Evolutionary conservation across 2,329 filamentous ascomycete genomes (phyloP).

Genomic region (Teratosphaeria viscida): DNA sequence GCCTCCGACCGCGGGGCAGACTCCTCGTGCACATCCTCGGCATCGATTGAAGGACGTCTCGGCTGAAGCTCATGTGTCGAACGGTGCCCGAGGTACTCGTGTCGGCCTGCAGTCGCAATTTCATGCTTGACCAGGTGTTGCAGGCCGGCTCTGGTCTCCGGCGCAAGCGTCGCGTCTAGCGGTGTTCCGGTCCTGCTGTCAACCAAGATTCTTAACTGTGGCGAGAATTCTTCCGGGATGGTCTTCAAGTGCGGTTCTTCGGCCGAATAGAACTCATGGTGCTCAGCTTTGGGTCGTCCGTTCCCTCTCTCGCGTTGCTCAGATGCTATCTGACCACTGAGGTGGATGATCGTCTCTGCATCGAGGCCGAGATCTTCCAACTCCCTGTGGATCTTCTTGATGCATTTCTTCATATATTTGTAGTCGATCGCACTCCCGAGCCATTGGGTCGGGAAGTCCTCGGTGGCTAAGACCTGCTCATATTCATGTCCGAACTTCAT

Average conservation of each 20-base stretch:
- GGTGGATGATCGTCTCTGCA: conserved; percentile 54
- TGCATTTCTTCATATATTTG: conserved; percentile 75
- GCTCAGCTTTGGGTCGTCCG: neutral
- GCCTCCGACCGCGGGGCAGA: conserved; percentile 6
- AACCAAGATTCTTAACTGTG: conserved; percentile 60
- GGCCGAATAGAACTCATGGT: conserved; percentile 14
- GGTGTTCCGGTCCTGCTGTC: conserved; percentile 56
- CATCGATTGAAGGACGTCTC: neutral
- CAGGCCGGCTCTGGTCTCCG: conserved; percentile 54
- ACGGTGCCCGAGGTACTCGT: conserved; percentile 12
- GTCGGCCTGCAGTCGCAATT: conserved; percentile 29
- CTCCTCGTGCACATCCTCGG: neutral
- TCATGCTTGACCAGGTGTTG: conserved; percentile 47
- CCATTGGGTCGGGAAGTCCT: conserved; percentile 65
- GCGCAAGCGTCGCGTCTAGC: conserved; percentile 57
- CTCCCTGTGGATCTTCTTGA: conserved; percentile 68
- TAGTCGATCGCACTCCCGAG: conserved; percentile 71
- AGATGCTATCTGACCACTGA: conserved; percentile 40
- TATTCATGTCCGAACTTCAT: conserved; percentile 89
- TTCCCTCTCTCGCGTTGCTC: conserved; percentile 3
- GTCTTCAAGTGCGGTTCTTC: conserved; percentile 11
- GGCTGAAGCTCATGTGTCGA: conserved; percentile 2
- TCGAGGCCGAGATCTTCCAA: conserved; percentile 62
- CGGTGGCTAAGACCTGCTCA: conserved; percentile 55
- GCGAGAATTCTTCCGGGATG: conserved; percentile 41